These are phyloP conservation scores for Dryas alaskensis DNA, from an alignment of 306 rosid species.

Conservation along the genomic window DNA sequence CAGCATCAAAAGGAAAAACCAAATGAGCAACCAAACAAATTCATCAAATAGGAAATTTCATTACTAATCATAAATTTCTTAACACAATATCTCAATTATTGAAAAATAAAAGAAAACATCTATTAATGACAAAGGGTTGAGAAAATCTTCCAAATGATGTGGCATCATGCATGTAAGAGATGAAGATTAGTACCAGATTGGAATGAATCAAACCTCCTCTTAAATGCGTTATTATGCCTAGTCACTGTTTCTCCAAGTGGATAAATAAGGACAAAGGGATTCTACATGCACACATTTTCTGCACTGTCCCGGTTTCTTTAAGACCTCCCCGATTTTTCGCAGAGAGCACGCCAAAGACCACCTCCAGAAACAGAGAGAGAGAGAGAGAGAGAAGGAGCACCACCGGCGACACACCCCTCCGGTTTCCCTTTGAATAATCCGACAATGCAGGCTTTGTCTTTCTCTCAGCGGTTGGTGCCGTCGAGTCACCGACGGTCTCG, in stretches of 20 bases:
- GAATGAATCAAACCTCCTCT: too few relatives aligned
- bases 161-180: too few relatives aligned
- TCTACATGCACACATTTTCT: neutral
- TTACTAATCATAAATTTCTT: neutral
- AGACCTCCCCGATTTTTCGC: neutral
- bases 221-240: too few relatives aligned
- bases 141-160: too few relatives aligned
- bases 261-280: neutral
- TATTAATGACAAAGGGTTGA: too few relatives aligned
- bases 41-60: neutral
- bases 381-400: neutral
- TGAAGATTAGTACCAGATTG: too few relatives aligned
- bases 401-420: neutral
- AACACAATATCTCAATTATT: neutral
- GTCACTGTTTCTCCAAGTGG: too few relatives aligned
- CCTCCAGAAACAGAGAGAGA: neutral
- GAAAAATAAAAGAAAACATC: neutral
- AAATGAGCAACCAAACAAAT: too few relatives aligned
- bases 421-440: neutral
- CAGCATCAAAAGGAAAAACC: neutral
- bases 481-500: conserved; percentile 26
- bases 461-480: conserved; percentile 29
- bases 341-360: neutral
- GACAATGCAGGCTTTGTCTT: conserved; percentile 25
- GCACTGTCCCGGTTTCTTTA: neutral